Conservation (phyloP, 352 stramenopile genomes). For the Phytophthora citrophthora region DNA sequence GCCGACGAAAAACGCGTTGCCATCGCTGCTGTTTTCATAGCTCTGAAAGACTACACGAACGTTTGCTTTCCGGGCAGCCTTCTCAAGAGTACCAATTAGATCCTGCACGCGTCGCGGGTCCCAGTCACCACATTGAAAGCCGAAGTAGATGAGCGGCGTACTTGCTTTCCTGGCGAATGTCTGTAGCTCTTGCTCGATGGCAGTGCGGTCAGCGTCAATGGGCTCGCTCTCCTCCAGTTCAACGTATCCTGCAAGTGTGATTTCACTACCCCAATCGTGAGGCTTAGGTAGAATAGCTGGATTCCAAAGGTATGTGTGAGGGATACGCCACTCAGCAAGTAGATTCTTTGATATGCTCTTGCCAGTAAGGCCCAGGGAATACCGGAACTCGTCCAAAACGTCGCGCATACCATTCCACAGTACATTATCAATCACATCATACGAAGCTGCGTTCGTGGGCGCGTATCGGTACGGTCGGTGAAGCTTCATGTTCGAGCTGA, state of each 20-base stretch:
- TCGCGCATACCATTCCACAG: conserved; percentile 55
- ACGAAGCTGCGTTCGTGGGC: conserved; percentile 54
- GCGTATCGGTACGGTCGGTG: conserved; percentile 53
- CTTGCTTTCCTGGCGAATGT: conserved; percentile 19
- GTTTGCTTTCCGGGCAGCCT: conserved; percentile 39
- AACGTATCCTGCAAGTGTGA: conserved; percentile 63
- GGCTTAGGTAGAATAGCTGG: conserved; percentile 59
- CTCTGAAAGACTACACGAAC: conserved; percentile 73
- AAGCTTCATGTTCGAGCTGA: conserved; percentile 54
- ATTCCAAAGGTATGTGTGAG: conserved; percentile 84
- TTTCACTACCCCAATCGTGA: conserved; percentile 64
- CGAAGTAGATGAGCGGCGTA: conserved; percentile 58
- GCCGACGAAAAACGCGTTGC: conserved; percentile 38
- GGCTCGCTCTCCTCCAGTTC: conserved; percentile 36
- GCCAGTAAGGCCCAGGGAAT: conserved; percentile 54
- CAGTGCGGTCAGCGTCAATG: conserved; percentile 16
- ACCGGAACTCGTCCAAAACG: conserved; percentile 65
- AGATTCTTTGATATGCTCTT: conserved; percentile 45
- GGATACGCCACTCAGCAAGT: conserved; percentile 55
- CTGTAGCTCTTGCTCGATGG: conserved; percentile 34
- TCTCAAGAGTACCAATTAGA: conserved; percentile 50
- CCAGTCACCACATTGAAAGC: conserved; percentile 57
- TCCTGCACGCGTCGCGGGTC: conserved; percentile 43
- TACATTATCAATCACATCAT: conserved; percentile 59
- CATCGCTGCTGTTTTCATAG: conserved; percentile 38